Percentiles rank a stretch among this genome's conserved stretches.
These are phyloP conservation scores for Blastomyces parvus DNA, from an alignment of 2,329 filamentous ascomycete species.

Conservation along the genomic window DNA sequence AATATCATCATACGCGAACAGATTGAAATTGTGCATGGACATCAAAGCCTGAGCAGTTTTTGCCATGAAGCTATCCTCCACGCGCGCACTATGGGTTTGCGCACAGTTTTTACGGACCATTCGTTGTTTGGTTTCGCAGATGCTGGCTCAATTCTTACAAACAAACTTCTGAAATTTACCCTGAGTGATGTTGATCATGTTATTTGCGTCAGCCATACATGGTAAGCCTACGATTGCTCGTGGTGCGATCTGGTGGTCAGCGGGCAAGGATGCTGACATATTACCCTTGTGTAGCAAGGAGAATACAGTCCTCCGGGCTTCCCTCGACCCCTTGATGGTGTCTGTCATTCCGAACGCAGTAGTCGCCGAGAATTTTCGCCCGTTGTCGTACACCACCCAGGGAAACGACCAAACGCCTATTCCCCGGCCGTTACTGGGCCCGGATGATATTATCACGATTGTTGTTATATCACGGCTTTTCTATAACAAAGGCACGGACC, in stretches of 20 bases:
- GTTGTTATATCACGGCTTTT: conserved; percentile 95
- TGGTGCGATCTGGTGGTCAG: not conserved
- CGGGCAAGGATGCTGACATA: not conserved
- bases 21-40: conserved; percentile 97
- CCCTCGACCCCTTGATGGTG: conserved; percentile 90
- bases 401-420: conserved; percentile 28
- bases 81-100: conserved; percentile 87
- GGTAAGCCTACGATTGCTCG: conserved; percentile 47
- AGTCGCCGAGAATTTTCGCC: conserved; percentile 90
- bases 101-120: conserved; percentile 95
- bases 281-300: conserved; percentile 60
- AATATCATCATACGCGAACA: conserved; percentile 91
- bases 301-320: conserved; percentile 90
- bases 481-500: conserved; percentile 96
- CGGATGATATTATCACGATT: conserved; percentile 83
- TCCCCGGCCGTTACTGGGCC: conserved; percentile 60
- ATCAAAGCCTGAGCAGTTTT: conserved; percentile 83
- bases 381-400: conserved; percentile 47
- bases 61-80: conserved; percentile 94
- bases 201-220: conserved; percentile 96
- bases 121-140: conserved; percentile 96
- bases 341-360: conserved; percentile 97
- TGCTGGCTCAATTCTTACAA: conserved; percentile 87
- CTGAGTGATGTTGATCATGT: conserved; percentile 96
- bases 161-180: conserved; percentile 93